phyloP scores from a whole-genome alignment of 2,329 filamentous ascomycete species.

The Cyphellophora europaea region DNA sequence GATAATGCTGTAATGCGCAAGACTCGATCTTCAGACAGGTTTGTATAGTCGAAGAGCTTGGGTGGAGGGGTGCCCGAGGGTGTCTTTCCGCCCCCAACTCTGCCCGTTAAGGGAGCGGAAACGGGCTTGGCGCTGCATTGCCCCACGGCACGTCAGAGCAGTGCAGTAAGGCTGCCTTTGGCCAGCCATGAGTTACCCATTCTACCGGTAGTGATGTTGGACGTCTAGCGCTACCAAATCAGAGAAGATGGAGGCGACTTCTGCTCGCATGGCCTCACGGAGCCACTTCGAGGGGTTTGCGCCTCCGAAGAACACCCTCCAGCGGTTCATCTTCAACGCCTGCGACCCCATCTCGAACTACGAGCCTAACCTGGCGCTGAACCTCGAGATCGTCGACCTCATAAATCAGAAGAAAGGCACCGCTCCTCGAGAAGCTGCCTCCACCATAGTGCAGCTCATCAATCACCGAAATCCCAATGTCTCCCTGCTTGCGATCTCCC shows the following conservation, averaged over 20 bases:
- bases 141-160: no score
- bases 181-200: no score
- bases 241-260: conserved; percentile 98
- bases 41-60: no score
- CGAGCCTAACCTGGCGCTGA: conserved; percentile 92
- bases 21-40: no score
- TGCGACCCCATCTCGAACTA: conserved; percentile 88
- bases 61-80: no score
- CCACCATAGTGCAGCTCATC: conserved; percentile 86
- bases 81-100: no score
- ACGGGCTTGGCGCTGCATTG: no score
- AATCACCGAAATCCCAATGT: conserved; percentile 97
- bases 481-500: conserved; percentile 65
- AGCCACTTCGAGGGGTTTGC: conserved; percentile 85
- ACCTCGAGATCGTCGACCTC: conserved; percentile 91
- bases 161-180: no score
- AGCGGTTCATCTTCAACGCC: conserved; percentile 91
- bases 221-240: no score
- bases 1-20: no score
- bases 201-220: no score
- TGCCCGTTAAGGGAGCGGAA: no score
- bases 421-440: conserved; percentile 86
- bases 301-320: conserved; percentile 73
- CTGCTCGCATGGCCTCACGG: conserved; percentile 86
- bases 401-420: conserved; percentile 97